Conservation (phyloP, 345 rosid species). For the Brassica napus region DNA sequence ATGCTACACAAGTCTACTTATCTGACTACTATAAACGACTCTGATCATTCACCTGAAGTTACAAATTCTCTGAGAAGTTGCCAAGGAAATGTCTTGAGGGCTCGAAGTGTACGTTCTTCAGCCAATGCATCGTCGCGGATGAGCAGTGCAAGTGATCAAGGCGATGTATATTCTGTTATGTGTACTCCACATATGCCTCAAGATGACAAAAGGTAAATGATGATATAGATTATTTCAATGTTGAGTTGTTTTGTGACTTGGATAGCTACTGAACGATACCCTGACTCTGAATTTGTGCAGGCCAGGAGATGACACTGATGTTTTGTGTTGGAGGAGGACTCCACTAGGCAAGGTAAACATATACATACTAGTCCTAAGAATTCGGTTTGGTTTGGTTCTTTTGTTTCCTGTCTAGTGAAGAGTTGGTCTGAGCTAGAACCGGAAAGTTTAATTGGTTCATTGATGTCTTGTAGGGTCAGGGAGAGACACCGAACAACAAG, state of each 20-base stretch:
- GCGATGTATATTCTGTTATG: slow-evolving; percentile 14
- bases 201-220: slow-evolving; percentile 17
- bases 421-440: background rate
- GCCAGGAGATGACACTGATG: slow-evolving; percentile 44
- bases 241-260: background rate
- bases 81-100: slow-evolving; percentile 78
- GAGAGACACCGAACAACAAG: slow-evolving; percentile 40
- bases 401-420: background rate
- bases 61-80: slow-evolving; percentile 62
- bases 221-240: background rate
- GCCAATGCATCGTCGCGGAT: slow-evolving; percentile 34
- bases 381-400: background rate
- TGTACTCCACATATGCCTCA: slow-evolving; percentile 17
- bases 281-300: slow-evolving; percentile 45
- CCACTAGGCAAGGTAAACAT: slow-evolving; percentile 53
- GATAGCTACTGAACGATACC: slow-evolving; percentile 5
- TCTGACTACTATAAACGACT: slow-evolving; percentile 44
- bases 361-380: background rate
- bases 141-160: slow-evolving; percentile 41
- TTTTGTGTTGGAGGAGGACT: slow-evolving; percentile 78
- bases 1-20: slow-evolving; percentile 49
- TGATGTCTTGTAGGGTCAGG: slow-evolving; percentile 53
- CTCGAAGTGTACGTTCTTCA: slow-evolving; percentile 43
- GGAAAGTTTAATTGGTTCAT: background rate
- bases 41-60: slow-evolving; percentile 51